phyloP scores from a whole-genome alignment of 2,329 filamentous ascomycete genomes.

The Coniochaeta sp. region DNA sequence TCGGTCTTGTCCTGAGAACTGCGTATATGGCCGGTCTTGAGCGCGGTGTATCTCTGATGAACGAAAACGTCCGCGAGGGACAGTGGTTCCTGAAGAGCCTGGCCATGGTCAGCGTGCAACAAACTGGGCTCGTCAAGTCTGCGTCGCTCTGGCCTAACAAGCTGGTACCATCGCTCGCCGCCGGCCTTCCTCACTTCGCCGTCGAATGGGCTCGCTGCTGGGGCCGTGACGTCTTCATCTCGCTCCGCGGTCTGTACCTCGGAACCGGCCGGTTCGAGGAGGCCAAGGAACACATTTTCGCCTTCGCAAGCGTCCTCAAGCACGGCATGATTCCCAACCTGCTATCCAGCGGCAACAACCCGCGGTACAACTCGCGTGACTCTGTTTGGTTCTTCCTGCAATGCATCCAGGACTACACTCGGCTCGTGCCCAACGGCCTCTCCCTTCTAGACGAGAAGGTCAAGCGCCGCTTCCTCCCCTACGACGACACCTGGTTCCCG shows the following conservation, averaged over 20 bases:
- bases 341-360: constrained; percentile 74
- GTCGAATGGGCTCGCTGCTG: constrained; percentile 93
- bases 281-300: constrained; percentile 87
- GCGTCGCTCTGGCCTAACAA: constrained; percentile 86
- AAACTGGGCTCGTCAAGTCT: constrained; percentile 82
- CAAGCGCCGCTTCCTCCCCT: constrained; percentile 81
- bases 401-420: constrained; percentile 87
- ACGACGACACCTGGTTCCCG: constrained; percentile 92
- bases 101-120: constrained; percentile 85
- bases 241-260: constrained; percentile 82
- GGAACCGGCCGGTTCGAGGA: constrained; percentile 84
- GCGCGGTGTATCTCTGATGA: constrained; percentile 72
- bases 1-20: constrained; percentile 80
- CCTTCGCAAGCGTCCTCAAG: constrained; percentile 93
- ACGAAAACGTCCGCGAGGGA: constrained; percentile 66
- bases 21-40: constrained; percentile 81
- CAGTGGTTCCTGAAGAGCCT: constrained; percentile 86
- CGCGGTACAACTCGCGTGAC: constrained; percentile 92
- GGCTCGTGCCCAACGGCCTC: constrained; percentile 70
- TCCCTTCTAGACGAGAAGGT: constrained; percentile 70
- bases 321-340: constrained; percentile 98
- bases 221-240: constrained; percentile 97
- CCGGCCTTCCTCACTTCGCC: constrained; percentile 89
- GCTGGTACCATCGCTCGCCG: constrained; percentile 78
- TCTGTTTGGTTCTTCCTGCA: constrained; percentile 98